A percentile compares a stretch with the other conserved stretches of the same genome.
Evolutionary conservation across 2,329 filamentous ascomycete genomes (phyloP).

Genomic region (Dryadomyces sulphureus): DNA sequence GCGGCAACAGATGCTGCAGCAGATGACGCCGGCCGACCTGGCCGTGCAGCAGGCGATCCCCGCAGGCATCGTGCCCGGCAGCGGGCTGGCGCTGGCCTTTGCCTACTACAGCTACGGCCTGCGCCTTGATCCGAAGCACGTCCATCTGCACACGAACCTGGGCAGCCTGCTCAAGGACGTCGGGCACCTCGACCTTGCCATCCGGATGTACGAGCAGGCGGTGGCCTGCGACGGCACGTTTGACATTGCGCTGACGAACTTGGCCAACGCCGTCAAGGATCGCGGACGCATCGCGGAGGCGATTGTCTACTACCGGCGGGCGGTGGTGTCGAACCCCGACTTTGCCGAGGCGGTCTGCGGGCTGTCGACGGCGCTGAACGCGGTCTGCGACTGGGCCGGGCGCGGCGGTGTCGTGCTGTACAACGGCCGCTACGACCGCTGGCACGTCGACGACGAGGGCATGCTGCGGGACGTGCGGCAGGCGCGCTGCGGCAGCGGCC

Average conservation of each 20-base stretch:
- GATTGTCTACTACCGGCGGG: conserved; percentile 79
- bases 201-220: conserved; percentile 93
- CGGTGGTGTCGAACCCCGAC: conserved; percentile 80
- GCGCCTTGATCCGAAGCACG: conserved; percentile 72
- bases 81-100: conserved; percentile 73
- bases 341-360: conserved; percentile 97
- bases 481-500: conserved; percentile 51
- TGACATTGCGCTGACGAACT: conserved; percentile 89
- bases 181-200: conserved; percentile 78
- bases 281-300: conserved; percentile 85
- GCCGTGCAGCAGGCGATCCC: conserved; percentile 36
- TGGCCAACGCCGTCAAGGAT: conserved; percentile 96
- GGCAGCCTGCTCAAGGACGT: conserved; percentile 94
- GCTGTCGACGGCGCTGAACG: conserved; percentile 86
- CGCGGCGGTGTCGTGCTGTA: conserved; percentile 73
- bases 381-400: conserved; percentile 87
- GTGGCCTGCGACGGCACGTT: conserved; percentile 88
- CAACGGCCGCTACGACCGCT: conserved; percentile 63
- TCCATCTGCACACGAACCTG: conserved; percentile 91
- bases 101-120: conserved; percentile 94
- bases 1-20: background rate
- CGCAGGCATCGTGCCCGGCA: conserved; percentile 63
- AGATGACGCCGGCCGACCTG: conserved; percentile 9
- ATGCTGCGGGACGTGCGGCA: conserved; percentile 62
- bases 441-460: conserved; percentile 80